Conservation (phyloP, 345 rosid genomes). For the Populus nigra region DNA sequence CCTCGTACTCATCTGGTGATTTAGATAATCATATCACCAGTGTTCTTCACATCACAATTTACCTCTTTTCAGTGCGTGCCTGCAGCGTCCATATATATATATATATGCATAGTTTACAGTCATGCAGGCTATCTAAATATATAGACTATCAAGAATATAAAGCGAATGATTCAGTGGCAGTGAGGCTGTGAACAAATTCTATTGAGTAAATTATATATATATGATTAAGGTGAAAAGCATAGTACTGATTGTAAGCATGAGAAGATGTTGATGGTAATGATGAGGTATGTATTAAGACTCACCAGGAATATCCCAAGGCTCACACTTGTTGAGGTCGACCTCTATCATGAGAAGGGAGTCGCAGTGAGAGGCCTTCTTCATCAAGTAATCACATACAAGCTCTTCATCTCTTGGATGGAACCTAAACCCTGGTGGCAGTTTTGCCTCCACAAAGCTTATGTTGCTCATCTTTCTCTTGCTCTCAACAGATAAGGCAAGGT, state of each 20-base stretch:
- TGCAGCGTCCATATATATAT: not conserved
- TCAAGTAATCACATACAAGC: conserved; percentile 82
- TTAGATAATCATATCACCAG: not conserved
- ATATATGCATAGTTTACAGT: no score
- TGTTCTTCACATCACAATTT: not conserved
- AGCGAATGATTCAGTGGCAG: not conserved
- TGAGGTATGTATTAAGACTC: conserved; percentile 1
- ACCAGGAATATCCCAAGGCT: conserved; percentile 99
- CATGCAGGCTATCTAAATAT: no score
- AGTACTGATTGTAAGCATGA: not conserved
- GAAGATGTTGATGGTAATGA: not conserved
- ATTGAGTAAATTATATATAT: no score
- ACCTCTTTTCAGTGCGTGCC: not conserved
- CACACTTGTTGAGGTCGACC: conserved; percentile 91
- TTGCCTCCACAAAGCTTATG: conserved; percentile 38
- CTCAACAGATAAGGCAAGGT: not conserved
- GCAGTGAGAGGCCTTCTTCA: conserved; percentile 40
- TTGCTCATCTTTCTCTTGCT: conserved; percentile 13
- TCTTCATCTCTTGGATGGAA: conserved; percentile 91
- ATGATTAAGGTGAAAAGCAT: not conserved
- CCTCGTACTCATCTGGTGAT: not conserved
- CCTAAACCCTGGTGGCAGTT: conserved; percentile 84
- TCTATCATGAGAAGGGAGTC: conserved; percentile 52
- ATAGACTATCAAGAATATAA: not conserved
- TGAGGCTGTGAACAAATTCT: not conserved